Percentiles rank a stretch among this genome's conserved stretches.
These are phyloP conservation scores for Thecaphora thlaspeos DNA, from an alignment of 1,284 basidiomycete genomes.

Conservation along the genomic window DNA sequence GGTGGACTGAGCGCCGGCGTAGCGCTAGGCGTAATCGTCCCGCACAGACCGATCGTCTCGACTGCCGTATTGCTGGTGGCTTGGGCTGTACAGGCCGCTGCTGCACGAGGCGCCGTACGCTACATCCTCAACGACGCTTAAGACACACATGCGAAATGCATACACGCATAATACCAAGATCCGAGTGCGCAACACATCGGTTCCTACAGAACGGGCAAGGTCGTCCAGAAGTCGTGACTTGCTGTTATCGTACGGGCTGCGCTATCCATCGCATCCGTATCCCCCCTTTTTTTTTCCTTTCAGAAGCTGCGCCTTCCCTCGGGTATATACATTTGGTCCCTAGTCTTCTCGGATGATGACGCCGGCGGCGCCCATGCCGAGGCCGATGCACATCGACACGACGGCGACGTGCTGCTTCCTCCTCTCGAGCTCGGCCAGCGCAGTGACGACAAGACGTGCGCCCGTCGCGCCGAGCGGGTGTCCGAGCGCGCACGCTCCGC, in stretches of 20 bases:
- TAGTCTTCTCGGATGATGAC: conserved; percentile 67
- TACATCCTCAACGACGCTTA: too few species aligned
- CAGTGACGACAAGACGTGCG: conserved; percentile 81
- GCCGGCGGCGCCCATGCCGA: conserved; percentile 80
- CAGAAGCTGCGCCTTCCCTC: too few species aligned
- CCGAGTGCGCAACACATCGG: too few species aligned
- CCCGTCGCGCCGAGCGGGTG: conserved; percentile 87
- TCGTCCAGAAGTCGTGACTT: too few species aligned
- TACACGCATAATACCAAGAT: too few species aligned
- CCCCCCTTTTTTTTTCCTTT: too few species aligned
- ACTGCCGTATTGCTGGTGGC: neutral
- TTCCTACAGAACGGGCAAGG: too few species aligned
- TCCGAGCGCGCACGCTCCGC: conserved; percentile 84
- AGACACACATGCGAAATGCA: too few species aligned
- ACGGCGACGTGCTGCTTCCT: conserved; percentile 77
- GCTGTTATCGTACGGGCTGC: too few species aligned
- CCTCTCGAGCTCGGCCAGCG: conserved; percentile 75
- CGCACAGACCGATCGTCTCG: neutral
- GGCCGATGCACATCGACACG: conserved; percentile 76
- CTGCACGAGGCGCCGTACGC: too few species aligned
- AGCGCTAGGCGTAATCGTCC: conserved; percentile 9
- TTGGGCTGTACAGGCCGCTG: neutral
- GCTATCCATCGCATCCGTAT: too few species aligned
- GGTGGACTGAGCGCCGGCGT: conserved; percentile 43
- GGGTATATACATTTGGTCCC: neutral